Evolutionary conservation across 495 filamentous ascomycete genomes (phyloP).

Genomic region (Penicillium desertorum): DNA sequence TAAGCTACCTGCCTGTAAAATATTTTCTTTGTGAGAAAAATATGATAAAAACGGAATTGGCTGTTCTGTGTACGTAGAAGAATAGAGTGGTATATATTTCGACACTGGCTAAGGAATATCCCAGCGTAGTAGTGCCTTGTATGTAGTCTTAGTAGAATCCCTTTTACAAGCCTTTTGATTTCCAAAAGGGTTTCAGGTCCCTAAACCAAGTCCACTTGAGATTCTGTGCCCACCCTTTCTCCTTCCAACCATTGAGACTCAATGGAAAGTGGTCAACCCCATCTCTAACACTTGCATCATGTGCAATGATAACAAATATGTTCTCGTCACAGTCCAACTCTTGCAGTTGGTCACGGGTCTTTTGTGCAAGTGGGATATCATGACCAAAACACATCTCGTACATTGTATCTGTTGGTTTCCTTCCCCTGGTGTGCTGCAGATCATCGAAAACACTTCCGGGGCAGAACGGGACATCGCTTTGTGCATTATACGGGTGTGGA

Average conservation of each 20-base stretch:
- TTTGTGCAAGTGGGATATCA: constrained; percentile 13
- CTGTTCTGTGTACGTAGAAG: no score
- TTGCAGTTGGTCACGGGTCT: constrained; percentile 44
- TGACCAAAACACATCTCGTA: constrained; percentile 5
- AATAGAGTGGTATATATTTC: no score
- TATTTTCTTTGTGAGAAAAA: no score
- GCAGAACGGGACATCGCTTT: constrained; percentile 1
- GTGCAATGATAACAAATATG: constrained; percentile 53
- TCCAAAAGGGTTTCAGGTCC: neutral
- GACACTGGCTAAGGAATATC: no score
- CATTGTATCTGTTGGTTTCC: constrained; percentile 18
- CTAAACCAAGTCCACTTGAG: constrained; percentile 3
- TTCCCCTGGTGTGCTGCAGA: constrained; percentile 12
- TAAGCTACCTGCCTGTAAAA: no score
- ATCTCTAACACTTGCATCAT: constrained; percentile 47
- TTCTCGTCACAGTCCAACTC: constrained; percentile 52
- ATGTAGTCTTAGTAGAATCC: neutral
- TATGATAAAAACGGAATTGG: no score
- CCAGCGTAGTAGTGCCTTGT: neutral
- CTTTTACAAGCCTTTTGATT: neutral
- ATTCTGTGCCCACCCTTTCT: constrained; percentile 43
- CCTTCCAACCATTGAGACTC: constrained; percentile 49
- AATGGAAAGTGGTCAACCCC: constrained; percentile 52
- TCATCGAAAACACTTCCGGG: constrained; percentile 6
- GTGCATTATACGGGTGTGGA: neutral